phyloP scores from a whole-genome alignment of 495 filamentous ascomycete species.

The Peziza echinospora region DNA sequence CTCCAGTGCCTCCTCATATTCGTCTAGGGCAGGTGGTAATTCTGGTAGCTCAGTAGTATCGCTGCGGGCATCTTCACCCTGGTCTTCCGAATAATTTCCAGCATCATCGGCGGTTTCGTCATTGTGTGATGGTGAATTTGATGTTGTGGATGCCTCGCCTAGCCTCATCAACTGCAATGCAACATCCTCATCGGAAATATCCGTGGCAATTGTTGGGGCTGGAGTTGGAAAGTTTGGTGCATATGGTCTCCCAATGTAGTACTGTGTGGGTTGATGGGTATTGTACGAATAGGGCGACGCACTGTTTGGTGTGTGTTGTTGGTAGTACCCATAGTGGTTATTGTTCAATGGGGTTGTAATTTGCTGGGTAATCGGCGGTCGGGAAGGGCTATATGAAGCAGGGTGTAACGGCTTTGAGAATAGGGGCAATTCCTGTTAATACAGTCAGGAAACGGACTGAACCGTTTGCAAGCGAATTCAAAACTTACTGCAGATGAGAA shows the following conservation, averaged over 20 bases:
- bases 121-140: slow-evolving; percentile 76
- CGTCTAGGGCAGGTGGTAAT: slow-evolving; percentile 29
- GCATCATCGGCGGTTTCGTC: slow-evolving; percentile 52
- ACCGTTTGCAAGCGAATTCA: too few species aligned
- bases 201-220: slow-evolving; percentile 81
- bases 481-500: slow-evolving; percentile 30
- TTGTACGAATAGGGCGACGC: not conserved
- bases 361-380: not conserved
- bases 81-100: slow-evolving; percentile 62
- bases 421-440: not conserved
- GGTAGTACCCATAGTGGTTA: not conserved
- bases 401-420: not conserved
- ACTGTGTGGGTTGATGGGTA: not conserved
- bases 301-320: not conserved
- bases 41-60: slow-evolving; percentile 42
- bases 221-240: slow-evolving; percentile 47
- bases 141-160: slow-evolving; percentile 76
- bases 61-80: slow-evolving; percentile 56
- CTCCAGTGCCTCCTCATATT: slow-evolving; percentile 1
- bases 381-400: not conserved
- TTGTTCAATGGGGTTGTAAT: not conserved
- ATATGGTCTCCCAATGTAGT: not conserved
- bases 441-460: not conserved
- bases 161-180: slow-evolving; percentile 88
- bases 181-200: slow-evolving; percentile 93